These are phyloP conservation scores for Torrubiellomyces zombiae DNA, from an alignment of 2,329 filamentous ascomycete genomes.

Conservation along the genomic window DNA sequence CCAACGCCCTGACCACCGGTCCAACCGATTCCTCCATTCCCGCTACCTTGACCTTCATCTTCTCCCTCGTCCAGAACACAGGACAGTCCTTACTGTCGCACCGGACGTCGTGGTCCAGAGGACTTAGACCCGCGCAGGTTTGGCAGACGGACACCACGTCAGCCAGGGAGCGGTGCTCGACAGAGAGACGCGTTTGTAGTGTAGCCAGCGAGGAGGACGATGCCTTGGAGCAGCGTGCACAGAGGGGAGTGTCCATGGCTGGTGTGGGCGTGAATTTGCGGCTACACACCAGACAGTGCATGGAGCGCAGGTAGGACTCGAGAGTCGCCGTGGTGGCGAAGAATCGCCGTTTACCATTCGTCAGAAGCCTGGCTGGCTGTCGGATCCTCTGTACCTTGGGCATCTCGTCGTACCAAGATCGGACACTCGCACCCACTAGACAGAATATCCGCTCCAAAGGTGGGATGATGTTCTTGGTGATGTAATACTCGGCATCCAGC, in stretches of 20 bases:
- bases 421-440: slow-evolving; percentile 79
- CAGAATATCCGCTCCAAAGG: slow-evolving; percentile 94
- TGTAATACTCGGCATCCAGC: slow-evolving; percentile 93
- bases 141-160: slow-evolving; percentile 60
- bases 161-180: slow-evolving; percentile 43
- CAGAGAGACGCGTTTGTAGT: slow-evolving; percentile 44
- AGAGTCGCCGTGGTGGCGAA: too few relatives aligned
- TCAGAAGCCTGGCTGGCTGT: slow-evolving; percentile 12
- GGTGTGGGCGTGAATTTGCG: slow-evolving; percentile 11
- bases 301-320: slow-evolving; percentile 82
- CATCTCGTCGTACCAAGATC: slow-evolving; percentile 92
- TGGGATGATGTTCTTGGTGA: slow-evolving; percentile 86
- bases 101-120: slow-evolving; percentile 58
- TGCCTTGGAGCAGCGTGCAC: slow-evolving; percentile 35
- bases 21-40: slow-evolving; percentile 17
- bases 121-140: slow-evolving; percentile 58
- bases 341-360: slow-evolving; percentile 30
- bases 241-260: slow-evolving; percentile 29
- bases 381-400: slow-evolving; percentile 68
- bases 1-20: slow-evolving; percentile 17
- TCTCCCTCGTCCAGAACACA: slow-evolving; percentile 68
- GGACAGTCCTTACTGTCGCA: slow-evolving; percentile 90
- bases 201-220: slow-evolving; percentile 44
- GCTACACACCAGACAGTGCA: slow-evolving; percentile 60
- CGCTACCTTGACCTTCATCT: slow-evolving; percentile 34